phyloP scores from a whole-genome alignment of 2,329 filamentous ascomycete species.

The Epichloe sp. region DNA sequence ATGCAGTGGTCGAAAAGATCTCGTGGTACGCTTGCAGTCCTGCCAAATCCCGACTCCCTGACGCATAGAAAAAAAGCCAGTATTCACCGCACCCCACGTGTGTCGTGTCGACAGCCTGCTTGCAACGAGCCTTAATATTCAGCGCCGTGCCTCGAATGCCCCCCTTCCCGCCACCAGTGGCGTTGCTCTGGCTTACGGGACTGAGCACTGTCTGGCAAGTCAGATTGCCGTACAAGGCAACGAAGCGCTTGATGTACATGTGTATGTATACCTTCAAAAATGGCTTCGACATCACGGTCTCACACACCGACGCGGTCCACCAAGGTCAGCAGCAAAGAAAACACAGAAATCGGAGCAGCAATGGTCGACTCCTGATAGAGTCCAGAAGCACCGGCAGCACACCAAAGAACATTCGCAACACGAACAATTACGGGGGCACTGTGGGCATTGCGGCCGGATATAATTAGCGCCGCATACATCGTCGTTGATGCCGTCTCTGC shows the following conservation, averaged over 20 bases:
- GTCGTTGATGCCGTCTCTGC: constrained; percentile 49
- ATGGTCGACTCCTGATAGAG: constrained; percentile 51
- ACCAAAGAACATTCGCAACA: constrained; percentile 61
- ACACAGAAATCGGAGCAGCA: constrained; percentile 60
- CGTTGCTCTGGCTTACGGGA: constrained; percentile 61
- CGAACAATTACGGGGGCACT: constrained; percentile 54
- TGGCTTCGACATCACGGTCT: constrained; percentile 58
- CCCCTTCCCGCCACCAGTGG: constrained; percentile 44
- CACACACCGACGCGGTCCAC: constrained; percentile 58
- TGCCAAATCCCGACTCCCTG: constrained; percentile 44
- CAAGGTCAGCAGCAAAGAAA: constrained; percentile 53
- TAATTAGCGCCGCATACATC: constrained; percentile 56
- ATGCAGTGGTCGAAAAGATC: constrained; percentile 43
- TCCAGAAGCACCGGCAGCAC: constrained; percentile 56
- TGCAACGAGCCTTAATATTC: constrained; percentile 53
- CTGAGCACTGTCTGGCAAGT: constrained; percentile 50
- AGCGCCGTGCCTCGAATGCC: constrained; percentile 39
- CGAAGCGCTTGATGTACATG: constrained; percentile 71
- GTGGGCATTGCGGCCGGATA: constrained; percentile 63
- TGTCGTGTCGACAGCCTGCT: constrained; percentile 62
- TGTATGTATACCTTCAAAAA: constrained; percentile 67
- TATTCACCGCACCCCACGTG: constrained; percentile 62
- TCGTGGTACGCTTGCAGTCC: constrained; percentile 41
- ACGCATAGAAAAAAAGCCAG: constrained; percentile 49
- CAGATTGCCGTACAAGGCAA: constrained; percentile 56